A percentile compares a stretch with the other conserved stretches of the same genome.
These are phyloP conservation scores for Haplosporangium gracile DNA, from an alignment of 192 early-diverging fungal genomes.

Conservation along the genomic window DNA sequence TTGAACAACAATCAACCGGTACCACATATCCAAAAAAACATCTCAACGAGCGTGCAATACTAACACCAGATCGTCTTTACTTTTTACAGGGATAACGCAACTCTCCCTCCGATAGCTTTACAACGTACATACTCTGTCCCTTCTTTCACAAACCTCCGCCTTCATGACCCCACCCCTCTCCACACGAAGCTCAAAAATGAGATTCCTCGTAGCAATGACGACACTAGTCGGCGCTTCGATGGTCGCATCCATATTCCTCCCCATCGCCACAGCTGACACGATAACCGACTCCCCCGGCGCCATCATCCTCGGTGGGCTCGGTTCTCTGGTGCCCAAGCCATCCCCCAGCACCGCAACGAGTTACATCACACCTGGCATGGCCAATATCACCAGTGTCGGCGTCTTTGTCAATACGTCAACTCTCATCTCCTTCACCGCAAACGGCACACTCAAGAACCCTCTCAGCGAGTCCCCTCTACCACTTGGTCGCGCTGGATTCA, in stretches of 20 bases:
- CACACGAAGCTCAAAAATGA: constrained; percentile 13
- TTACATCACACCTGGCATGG: constrained; percentile 40
- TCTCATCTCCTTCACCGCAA: constrained; percentile 22
- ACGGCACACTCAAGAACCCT: constrained; percentile 30
- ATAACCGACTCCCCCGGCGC: constrained; percentile 33
- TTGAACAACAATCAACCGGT: background rate
- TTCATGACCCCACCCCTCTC: background rate
- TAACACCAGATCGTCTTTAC: background rate
- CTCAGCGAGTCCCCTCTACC: constrained; percentile 22
- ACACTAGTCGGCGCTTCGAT: constrained; percentile 27
- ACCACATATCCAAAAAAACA: background rate
- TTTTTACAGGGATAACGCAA: background rate
- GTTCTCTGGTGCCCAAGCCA: constrained; percentile 38
- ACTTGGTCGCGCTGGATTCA: constrained; percentile 23
- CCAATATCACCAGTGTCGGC: constrained; percentile 33
- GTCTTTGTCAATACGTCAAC: constrained; percentile 23
- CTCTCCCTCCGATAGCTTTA: background rate
- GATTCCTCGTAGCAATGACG: constrained; percentile 26
- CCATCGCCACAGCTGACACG: constrained; percentile 25
- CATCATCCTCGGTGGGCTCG: constrained; percentile 33
- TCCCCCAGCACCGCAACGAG: constrained; percentile 22
- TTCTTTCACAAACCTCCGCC: background rate
- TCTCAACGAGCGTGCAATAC: background rate
- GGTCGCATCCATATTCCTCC: constrained; percentile 19
- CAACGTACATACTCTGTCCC: background rate